Evolutionary conservation across 1,284 basidiomycete genomes (phyloP).

Genomic region (Cutaneotrichosporon mucoides): DNA sequence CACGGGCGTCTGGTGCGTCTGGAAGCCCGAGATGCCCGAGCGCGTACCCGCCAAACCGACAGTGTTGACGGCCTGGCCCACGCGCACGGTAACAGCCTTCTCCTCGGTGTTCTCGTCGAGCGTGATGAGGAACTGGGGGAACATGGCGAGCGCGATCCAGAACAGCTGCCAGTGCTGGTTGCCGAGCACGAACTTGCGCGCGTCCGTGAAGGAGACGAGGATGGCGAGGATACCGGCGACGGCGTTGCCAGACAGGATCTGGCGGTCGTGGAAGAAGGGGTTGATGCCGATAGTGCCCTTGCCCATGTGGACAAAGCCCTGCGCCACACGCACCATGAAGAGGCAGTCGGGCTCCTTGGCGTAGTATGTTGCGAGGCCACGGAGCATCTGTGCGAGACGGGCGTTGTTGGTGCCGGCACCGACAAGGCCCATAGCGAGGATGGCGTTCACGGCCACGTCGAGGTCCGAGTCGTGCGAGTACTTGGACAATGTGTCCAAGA

Average conservation of each 20-base stretch:
- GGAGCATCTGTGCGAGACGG: conserved; percentile 92
- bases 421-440: conserved; percentile 97
- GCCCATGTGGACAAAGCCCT: conserved; percentile 97
- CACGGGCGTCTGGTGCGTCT: conserved; percentile 95
- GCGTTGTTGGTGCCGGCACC: conserved; percentile 99
- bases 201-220: conserved; percentile 86
- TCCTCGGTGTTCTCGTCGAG: conserved; percentile 85
- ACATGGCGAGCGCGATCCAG: conserved; percentile 93
- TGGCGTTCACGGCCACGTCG: conserved; percentile 90
- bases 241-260: conserved; percentile 82
- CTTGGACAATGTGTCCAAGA: conserved; percentile 97
- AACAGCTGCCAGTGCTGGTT: conserved; percentile 99
- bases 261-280: conserved; percentile 92
- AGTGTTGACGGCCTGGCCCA: conserved; percentile 68
- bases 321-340: conserved; percentile 94
- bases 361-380: conserved; percentile 95
- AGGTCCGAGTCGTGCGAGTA: conserved; percentile 99
- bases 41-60: conserved; percentile 48
- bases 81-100: conserved; percentile 85
- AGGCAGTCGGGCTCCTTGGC: conserved; percentile 95
- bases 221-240: conserved; percentile 88
- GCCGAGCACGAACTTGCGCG: conserved; percentile 88
- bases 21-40: conserved; percentile 59
- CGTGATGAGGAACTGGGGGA: conserved; percentile 96
- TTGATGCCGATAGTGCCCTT: conserved; percentile 98